These are phyloP conservation scores for Aspergillus sclerotiicarbonarius DNA, from an alignment of 495 filamentous ascomycete genomes.

Conservation along the genomic window DNA sequence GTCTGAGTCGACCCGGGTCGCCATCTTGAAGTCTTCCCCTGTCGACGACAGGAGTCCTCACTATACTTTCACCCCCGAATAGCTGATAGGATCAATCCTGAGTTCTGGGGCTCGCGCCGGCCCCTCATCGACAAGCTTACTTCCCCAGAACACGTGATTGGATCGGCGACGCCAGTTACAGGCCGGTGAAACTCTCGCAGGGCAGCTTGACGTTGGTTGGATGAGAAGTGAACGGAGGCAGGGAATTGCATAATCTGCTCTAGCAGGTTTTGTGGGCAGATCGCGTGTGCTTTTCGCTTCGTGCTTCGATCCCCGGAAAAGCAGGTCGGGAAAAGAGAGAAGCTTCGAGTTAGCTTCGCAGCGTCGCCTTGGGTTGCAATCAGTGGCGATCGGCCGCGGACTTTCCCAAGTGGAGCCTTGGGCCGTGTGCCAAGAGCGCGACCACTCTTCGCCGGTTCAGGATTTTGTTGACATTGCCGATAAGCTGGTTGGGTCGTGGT, in stretches of 20 bases:
- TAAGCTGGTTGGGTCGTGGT: background rate
- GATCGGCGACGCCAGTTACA: background rate
- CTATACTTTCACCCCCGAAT: background rate
- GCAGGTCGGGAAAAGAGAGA: background rate
- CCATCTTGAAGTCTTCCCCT: background rate
- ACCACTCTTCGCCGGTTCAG: too few relatives aligned
- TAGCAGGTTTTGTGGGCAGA: background rate
- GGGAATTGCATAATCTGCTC: background rate
- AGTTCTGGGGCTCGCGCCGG: background rate
- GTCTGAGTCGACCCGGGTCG: background rate
- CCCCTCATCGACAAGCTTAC: background rate
- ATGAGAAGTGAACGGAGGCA: too few relatives aligned
- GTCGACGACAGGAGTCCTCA: background rate
- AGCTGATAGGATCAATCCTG: background rate
- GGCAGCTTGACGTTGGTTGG: background rate
- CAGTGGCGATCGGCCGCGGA: background rate
- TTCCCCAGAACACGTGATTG: conserved; percentile 3
- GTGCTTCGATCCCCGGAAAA: background rate
- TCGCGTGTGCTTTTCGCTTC: too few relatives aligned
- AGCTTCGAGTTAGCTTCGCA: too few relatives aligned
- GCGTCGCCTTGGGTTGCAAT: background rate
- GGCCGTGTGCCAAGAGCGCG: background rate
- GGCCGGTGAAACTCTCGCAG: background rate
- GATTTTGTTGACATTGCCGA: too few relatives aligned
- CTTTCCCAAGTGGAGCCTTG: background rate